Evolutionary conservation across 2,329 filamentous ascomycete genomes (phyloP).

Genomic region (Xylariales sp.): DNA sequence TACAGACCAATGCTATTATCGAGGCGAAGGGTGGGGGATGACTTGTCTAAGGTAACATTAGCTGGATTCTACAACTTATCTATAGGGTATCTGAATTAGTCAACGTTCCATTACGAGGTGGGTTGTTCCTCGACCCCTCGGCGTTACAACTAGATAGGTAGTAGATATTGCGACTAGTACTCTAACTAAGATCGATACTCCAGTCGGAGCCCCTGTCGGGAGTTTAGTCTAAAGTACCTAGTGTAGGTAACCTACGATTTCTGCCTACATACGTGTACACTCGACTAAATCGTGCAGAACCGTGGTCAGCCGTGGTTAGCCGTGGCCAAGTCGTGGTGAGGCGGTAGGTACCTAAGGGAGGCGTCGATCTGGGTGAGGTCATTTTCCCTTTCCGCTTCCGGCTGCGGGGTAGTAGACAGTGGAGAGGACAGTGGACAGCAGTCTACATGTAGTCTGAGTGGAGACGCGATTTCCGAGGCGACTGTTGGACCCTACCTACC

Average conservation of each 20-base stretch:
- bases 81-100: constrained; percentile 5
- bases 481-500: not conserved
- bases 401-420: constrained; percentile 18
- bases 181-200: no score
- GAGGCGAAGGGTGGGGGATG: not conserved
- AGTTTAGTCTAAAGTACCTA: no score
- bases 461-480: not conserved
- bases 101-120: not conserved
- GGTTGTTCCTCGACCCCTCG: constrained; percentile 10
- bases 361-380: not conserved
- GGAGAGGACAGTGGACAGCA: no score
- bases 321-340: no score
- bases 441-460: not conserved
- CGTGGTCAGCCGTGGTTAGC: no score
- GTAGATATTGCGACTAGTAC: no score
- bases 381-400: constrained; percentile 6
- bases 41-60: not conserved
- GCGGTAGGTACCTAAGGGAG: not conserved
- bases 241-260: no score
- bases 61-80: not conserved
- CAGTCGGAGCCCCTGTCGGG: no score
- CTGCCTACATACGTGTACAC: no score
- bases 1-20: not conserved
- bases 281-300: no score
- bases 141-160: not conserved